Conservation (phyloP, 768 basidiomycete species). For the Boletellus emodensis region DNA sequence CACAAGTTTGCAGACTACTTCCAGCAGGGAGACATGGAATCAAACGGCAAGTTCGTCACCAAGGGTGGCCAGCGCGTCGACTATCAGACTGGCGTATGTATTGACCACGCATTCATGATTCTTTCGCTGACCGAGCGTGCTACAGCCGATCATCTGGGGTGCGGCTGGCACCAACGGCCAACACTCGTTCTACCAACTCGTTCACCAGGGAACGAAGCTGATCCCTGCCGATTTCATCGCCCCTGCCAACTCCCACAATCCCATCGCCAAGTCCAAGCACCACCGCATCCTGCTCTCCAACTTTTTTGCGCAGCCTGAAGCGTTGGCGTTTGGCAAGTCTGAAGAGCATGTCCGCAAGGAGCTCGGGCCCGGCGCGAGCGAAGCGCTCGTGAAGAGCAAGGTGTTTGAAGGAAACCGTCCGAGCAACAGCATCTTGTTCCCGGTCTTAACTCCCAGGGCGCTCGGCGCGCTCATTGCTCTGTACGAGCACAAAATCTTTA, state of each 20-base stretch:
- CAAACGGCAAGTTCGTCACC: conserved; percentile 95
- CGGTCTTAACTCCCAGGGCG: conserved; percentile 81
- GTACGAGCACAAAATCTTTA: conserved; percentile 99
- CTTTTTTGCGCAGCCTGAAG: conserved; percentile 98
- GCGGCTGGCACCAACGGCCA: conserved; percentile 98
- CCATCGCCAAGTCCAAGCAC: conserved; percentile 80
- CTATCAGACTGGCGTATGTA: conserved; percentile 91
- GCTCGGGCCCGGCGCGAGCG: conserved; percentile 65
- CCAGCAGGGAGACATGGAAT: conserved; percentile 99
- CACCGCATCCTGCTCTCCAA: conserved; percentile 97
- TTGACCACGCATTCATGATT: background rate
- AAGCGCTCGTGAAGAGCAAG: conserved; percentile 91
- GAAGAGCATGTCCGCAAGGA: conserved; percentile 81
- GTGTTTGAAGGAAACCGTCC: conserved; percentile 98
- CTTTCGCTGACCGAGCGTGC: background rate
- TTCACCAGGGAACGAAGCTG: conserved; percentile 91
- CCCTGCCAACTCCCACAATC: conserved; percentile 86
- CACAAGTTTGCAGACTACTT: conserved; percentile 99
- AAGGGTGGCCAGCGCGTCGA: conserved; percentile 89
- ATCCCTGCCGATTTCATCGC: conserved; percentile 93
- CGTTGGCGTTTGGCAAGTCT: conserved; percentile 95
- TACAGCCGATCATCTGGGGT: conserved; percentile 97
- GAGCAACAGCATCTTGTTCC: conserved; percentile 96
- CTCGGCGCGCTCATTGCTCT: conserved; percentile 86
- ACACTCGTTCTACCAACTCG: conserved; percentile 98